These are phyloP conservation scores for Aureobasidium zeae DNA, from an alignment of 2,329 filamentous ascomycete species.

Conservation along the genomic window DNA sequence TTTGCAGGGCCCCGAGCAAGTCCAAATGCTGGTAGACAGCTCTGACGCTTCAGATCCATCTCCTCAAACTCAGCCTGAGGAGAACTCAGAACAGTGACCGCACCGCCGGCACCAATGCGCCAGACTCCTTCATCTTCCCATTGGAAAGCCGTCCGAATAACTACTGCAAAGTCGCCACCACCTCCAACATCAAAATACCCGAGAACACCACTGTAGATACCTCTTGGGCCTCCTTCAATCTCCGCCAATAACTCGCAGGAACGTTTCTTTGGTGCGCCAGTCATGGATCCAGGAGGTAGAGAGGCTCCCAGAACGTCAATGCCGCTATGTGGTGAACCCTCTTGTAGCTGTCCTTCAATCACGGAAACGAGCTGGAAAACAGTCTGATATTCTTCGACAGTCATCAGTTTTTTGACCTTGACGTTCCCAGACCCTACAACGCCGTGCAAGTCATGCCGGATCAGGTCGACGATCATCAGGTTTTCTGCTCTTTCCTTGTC, in stretches of 20 bases:
- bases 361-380: constrained; percentile 89
- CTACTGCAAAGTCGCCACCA: constrained; percentile 80
- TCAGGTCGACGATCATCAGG: constrained; percentile 94
- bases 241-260: constrained; percentile 71
- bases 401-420: constrained; percentile 65
- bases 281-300: constrained; percentile 90
- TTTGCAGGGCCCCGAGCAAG: neutral
- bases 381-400: constrained; percentile 81
- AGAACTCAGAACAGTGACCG: constrained; percentile 76
- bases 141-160: constrained; percentile 72
- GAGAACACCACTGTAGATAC: constrained; percentile 79
- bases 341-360: constrained; percentile 57
- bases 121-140: constrained; percentile 58
- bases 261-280: constrained; percentile 86
- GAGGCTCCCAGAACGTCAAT: constrained; percentile 68
- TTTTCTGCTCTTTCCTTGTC: constrained; percentile 94
- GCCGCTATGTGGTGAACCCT: constrained; percentile 42
- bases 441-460: constrained; percentile 86
- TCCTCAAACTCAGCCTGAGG: constrained; percentile 77
- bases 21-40: constrained; percentile 17
- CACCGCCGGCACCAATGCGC: constrained; percentile 82
- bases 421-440: constrained; percentile 69
- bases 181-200: constrained; percentile 85
- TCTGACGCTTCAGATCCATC: constrained; percentile 50
- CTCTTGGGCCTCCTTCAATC: constrained; percentile 59